phyloP scores from a whole-genome alignment of 495 filamentous ascomycete genomes.

The Aspergillus sparsus region DNA sequence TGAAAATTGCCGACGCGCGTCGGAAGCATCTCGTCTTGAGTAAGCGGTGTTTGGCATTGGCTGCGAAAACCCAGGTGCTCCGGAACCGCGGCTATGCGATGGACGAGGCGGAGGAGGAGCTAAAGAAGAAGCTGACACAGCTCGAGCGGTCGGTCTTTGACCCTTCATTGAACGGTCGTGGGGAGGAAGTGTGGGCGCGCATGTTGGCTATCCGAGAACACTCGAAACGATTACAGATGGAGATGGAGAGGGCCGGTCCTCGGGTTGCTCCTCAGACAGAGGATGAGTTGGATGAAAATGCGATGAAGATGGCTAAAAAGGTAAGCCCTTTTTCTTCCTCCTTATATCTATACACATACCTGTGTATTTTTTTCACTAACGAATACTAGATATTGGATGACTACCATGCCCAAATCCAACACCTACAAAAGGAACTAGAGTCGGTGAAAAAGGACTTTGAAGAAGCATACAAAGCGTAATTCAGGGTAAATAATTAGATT shows the following conservation, averaged over 20 bases:
- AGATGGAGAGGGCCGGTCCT: constrained; percentile 67
- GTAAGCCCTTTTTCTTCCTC: constrained; percentile 47
- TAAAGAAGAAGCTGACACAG: constrained; percentile 77
- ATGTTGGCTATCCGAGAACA: constrained; percentile 83
- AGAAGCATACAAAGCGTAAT: constrained; percentile 63
- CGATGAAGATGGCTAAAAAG: constrained; percentile 80
- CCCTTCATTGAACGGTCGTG: constrained; percentile 76
- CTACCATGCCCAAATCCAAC: constrained; percentile 83
- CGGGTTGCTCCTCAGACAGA: constrained; percentile 49
- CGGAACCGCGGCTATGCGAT: constrained; percentile 91
- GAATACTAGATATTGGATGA: constrained; percentile 75
- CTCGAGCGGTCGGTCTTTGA: constrained; percentile 79
- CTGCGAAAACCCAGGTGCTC: constrained; percentile 88
- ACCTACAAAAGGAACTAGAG: constrained; percentile 79
- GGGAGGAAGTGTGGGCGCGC: constrained; percentile 95
- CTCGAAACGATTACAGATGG: constrained; percentile 72
- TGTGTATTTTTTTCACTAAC: constrained; percentile 16
- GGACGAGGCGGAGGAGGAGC: constrained; percentile 84
- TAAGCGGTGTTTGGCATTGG: constrained; percentile 79
- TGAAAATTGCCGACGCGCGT: constrained; percentile 76
- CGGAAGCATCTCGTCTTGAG: constrained; percentile 78
- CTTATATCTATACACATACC: neutral
- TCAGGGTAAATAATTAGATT: neutral
- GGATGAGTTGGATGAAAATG: constrained; percentile 71
- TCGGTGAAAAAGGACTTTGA: constrained; percentile 76